phyloP scores from a whole-genome alignment of 1,284 basidiomycete genomes.

The Ceratobasidium sp. region DNA sequence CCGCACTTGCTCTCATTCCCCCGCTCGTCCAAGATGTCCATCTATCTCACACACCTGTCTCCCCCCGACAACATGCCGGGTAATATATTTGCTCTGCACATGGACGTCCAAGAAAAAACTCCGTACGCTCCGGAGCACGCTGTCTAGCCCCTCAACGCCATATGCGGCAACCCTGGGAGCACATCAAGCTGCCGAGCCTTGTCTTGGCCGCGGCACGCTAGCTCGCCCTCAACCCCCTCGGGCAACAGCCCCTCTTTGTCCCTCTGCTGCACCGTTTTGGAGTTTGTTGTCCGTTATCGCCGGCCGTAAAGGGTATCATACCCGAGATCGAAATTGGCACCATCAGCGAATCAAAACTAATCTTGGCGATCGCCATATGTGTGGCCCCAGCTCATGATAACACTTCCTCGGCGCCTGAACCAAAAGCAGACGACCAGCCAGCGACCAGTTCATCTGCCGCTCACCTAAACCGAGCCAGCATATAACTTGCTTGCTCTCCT shows the following conservation, averaged over 20 bases:
- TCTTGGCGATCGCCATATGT: constrained; percentile 15
- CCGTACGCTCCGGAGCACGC: constrained; percentile 8
- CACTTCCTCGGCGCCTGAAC: constrained; percentile 3
- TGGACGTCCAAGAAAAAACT: neutral
- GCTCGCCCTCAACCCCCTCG: neutral
- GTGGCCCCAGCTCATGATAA: constrained; percentile 6
- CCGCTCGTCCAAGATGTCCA: neutral
- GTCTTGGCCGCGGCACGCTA: neutral
- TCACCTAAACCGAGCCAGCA: constrained; percentile 14
- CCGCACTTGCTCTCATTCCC: constrained; percentile 2
- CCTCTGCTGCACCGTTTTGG: neutral
- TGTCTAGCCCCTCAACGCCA: neutral
- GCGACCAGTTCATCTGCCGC: no score
- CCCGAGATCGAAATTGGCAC: constrained; percentile 17
- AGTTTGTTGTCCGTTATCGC: constrained; percentile 21
- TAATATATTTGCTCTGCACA: neutral
- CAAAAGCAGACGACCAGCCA: neutral
- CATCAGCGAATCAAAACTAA: neutral
- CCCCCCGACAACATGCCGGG: constrained; percentile 5
- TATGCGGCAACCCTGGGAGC: constrained; percentile 12
- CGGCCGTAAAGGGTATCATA: neutral
- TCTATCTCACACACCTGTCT: neutral
- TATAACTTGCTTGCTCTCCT: neutral
- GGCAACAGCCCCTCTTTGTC: neutral
- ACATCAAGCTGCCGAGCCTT: neutral